Percentiles rank a stretch among this genome's conserved stretches.
Conservation (phyloP, 352 stramenopile species). For the Phytophthora tentaculata region DNA sequence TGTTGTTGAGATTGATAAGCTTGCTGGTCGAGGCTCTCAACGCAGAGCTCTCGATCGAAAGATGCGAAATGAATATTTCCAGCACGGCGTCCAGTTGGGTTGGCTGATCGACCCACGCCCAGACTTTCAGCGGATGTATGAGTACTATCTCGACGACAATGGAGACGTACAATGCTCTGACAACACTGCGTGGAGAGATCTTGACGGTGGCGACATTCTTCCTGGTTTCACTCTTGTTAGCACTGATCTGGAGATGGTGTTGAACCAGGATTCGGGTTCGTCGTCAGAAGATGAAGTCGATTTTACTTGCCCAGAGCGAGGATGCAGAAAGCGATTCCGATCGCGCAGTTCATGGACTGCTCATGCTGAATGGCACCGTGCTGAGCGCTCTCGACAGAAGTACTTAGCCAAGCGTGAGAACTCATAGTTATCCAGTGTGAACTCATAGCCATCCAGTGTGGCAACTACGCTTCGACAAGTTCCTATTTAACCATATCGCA, state of each 20-base stretch:
- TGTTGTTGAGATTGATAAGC: slow-evolving; percentile 13
- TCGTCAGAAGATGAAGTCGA: slow-evolving; percentile 31
- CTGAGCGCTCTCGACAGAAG: background rate
- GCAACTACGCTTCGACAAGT: slow-evolving; percentile 1
- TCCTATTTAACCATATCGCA: background rate
- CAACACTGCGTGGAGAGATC: slow-evolving; percentile 8
- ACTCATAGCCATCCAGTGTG: background rate
- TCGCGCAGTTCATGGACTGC: slow-evolving; percentile 4
- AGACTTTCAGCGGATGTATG: slow-evolving; percentile 17
- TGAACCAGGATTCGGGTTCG: slow-evolving; percentile 21
- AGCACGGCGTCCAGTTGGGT: slow-evolving; percentile 14
- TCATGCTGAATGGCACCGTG: slow-evolving; percentile 25
- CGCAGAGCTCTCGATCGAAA: slow-evolving; percentile 15
- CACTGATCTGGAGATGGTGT: slow-evolving; percentile 16
- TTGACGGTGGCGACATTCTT: slow-evolving; percentile 23
- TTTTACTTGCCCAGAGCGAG: slow-evolving; percentile 5
- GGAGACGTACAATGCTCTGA: slow-evolving; percentile 11
- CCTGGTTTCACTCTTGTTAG: slow-evolving; percentile 17
- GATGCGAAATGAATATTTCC: slow-evolving; percentile 18
- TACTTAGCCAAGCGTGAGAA: background rate
- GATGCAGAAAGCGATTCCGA: slow-evolving; percentile 16
- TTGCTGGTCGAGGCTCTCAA: slow-evolving; percentile 5
- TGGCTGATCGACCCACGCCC: slow-evolving; percentile 18
- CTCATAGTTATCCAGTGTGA: too few species aligned
- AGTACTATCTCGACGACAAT: slow-evolving; percentile 28